Percentiles rank a stretch among this genome's conserved stretches.
These are phyloP conservation scores for Ambrosia artemisiifolia DNA, from an alignment of 129 eudicot species.

Conservation along the genomic window DNA sequence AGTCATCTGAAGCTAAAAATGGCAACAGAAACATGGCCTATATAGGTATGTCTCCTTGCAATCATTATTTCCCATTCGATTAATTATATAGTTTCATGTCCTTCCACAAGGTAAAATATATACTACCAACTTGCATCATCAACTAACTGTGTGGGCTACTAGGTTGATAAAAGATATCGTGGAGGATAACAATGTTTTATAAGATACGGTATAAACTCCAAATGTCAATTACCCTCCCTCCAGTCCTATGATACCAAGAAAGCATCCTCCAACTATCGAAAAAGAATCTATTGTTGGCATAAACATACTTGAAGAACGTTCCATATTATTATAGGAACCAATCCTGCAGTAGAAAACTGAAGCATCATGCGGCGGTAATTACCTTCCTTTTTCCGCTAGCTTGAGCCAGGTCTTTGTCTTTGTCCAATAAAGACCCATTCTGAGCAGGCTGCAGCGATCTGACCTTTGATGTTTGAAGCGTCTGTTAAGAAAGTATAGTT, in stretches of 20 bases:
- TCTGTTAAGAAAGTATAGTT: slow-evolving; percentile 28
- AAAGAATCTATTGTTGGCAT: neutral
- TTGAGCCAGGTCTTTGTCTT: slow-evolving; percentile 30
- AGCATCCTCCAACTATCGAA: neutral
- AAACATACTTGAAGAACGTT: neutral
- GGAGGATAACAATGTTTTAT: neutral
- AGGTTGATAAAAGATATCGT: neutral
- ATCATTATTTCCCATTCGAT: neutral
- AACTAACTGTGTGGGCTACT: neutral
- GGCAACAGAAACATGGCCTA: slow-evolving; percentile 12
- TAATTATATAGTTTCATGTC: neutral
- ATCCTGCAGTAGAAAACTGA: neutral
- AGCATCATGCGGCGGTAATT: neutral
- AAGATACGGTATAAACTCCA: neutral
- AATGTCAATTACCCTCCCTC: neutral
- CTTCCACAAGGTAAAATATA: neutral
- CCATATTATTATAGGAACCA: neutral
- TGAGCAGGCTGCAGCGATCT: slow-evolving; percentile 36
- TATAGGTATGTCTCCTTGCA: neutral
- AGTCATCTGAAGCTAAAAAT: slow-evolving; percentile 12
- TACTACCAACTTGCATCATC: neutral
- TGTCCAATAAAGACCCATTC: slow-evolving; percentile 30
- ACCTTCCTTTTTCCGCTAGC: slow-evolving; percentile 47
- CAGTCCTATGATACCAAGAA: neutral
- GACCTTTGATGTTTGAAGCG: slow-evolving; percentile 38